These are phyloP conservation scores for Mucor mucedo DNA, from an alignment of 371 early-diverging fungal genomes.

Conservation along the genomic window DNA sequence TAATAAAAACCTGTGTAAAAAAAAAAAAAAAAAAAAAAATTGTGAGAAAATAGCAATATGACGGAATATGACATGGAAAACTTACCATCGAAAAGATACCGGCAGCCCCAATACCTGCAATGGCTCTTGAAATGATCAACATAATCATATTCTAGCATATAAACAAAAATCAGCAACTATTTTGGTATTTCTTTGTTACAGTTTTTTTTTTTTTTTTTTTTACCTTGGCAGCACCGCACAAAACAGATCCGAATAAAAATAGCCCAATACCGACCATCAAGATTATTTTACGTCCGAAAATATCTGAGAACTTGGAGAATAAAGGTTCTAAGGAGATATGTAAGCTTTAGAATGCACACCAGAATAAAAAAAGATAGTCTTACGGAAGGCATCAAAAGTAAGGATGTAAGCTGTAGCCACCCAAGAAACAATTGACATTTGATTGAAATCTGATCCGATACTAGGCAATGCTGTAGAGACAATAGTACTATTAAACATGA, in stretches of 20 bases:
- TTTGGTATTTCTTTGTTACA: neutral
- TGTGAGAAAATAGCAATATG: slow-evolving; percentile 1
- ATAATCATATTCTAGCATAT: slow-evolving; percentile 52
- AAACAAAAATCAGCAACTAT: neutral
- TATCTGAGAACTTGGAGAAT: slow-evolving; percentile 71
- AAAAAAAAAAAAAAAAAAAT: neutral
- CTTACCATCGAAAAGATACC: slow-evolving; percentile 56
- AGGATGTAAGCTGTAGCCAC: slow-evolving; percentile 70
- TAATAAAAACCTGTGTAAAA: slow-evolving; percentile 54
- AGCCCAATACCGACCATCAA: slow-evolving; percentile 59
- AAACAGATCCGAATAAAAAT: slow-evolving; percentile 66
- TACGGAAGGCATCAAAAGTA: slow-evolving; percentile 50
- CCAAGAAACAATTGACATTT: slow-evolving; percentile 66
- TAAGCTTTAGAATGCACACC: neutral
- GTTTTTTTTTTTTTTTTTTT: slow-evolving; percentile 2
- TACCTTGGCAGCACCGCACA: slow-evolving; percentile 62
- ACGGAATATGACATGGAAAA: neutral
- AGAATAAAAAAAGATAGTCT: slow-evolving; percentile 12
- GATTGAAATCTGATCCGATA: slow-evolving; percentile 75
- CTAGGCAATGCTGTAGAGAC: slow-evolving; percentile 66
- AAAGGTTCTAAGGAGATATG: slow-evolving; percentile 42
- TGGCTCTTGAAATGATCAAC: slow-evolving; percentile 68
- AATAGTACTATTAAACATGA: slow-evolving; percentile 49
- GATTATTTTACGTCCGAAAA: slow-evolving; percentile 74
- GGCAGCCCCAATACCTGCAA: slow-evolving; percentile 69